Percentiles rank a stretch among this genome's conserved stretches.
These are phyloP conservation scores for Cystobasidium pallidum DNA, from an alignment of 1,284 basidiomycete species.

Conservation along the genomic window DNA sequence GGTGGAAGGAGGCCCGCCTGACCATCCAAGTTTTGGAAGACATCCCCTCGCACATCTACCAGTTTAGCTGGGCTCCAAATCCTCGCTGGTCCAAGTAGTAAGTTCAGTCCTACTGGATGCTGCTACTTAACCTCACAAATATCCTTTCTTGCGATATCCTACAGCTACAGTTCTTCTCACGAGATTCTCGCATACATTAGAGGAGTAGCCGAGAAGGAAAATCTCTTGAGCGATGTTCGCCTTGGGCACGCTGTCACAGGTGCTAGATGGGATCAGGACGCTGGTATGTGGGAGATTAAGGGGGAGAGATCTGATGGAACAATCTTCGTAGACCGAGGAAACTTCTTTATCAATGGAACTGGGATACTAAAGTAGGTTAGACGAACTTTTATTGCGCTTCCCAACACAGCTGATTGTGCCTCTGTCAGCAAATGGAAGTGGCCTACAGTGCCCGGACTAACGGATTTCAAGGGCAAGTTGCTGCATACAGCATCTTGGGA, in stretches of 20 bases:
- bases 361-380: background rate
- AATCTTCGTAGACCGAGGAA: conserved; percentile 50
- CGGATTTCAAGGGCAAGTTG: background rate
- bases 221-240: background rate
- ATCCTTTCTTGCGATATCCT: no score
- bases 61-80: conserved; percentile 18
- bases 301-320: conserved; percentile 42
- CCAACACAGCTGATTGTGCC: background rate
- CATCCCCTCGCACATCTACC: conserved; percentile 11
- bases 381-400: background rate
- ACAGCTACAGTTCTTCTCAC: background rate
- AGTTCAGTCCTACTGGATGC: no score
- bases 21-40: background rate
- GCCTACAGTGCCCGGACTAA: background rate
- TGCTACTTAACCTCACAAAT: no score
- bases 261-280: conserved; percentile 49
- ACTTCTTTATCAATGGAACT: background rate
- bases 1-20: background rate
- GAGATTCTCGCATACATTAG: conserved; percentile 26
- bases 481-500: background rate
- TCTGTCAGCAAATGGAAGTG: background rate
- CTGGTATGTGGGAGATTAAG: conserved; percentile 51
- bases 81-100: conserved; percentile 6
- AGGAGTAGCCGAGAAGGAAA: conserved; percentile 1
- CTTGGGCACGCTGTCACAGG: conserved; percentile 47